A percentile compares a stretch with the other conserved stretches of the same genome.
Conservation (phyloP, 2,329 filamentous ascomycete genomes). For the Aspergillus fumigatus region DNA sequence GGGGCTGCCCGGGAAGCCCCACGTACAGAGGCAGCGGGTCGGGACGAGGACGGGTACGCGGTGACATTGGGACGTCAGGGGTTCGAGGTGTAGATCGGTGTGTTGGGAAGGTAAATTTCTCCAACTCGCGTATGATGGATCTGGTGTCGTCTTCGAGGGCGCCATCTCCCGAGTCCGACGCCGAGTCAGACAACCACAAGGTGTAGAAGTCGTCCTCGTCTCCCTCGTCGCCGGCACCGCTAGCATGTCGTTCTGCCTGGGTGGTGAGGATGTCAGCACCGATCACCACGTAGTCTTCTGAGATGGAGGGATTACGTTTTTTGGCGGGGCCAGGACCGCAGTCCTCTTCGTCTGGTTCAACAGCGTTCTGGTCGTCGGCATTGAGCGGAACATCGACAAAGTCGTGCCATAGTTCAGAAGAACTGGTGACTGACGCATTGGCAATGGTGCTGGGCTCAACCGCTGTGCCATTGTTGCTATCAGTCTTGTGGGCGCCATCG, state of each 20-base stretch:
- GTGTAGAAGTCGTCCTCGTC: neutral
- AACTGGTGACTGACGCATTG: neutral
- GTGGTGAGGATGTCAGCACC: neutral
- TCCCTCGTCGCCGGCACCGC: neutral
- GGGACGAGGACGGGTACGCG: neutral
- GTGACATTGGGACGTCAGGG: neutral
- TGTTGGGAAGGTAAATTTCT: neutral
- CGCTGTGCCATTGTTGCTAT: conserved; percentile 40
- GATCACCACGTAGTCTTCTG: neutral
- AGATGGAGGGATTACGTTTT: neutral
- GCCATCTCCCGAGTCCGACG: neutral
- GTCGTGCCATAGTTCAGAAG: neutral
- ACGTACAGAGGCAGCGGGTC: neutral
- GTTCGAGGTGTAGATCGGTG: neutral
- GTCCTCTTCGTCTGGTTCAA: neutral
- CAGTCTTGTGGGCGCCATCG: neutral
- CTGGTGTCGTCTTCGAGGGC: neutral
- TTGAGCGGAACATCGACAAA: neutral
- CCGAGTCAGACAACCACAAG: neutral
- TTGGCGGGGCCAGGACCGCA: neutral
- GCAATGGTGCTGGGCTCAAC: conserved; percentile 37
- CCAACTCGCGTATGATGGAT: neutral
- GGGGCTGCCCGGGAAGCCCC: neutral
- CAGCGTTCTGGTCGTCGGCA: neutral
- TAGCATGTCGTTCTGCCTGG: neutral